Evolutionary conservation across 2,329 filamentous ascomycete species (phyloP).

Genomic region (Exophiala sp.): DNA sequence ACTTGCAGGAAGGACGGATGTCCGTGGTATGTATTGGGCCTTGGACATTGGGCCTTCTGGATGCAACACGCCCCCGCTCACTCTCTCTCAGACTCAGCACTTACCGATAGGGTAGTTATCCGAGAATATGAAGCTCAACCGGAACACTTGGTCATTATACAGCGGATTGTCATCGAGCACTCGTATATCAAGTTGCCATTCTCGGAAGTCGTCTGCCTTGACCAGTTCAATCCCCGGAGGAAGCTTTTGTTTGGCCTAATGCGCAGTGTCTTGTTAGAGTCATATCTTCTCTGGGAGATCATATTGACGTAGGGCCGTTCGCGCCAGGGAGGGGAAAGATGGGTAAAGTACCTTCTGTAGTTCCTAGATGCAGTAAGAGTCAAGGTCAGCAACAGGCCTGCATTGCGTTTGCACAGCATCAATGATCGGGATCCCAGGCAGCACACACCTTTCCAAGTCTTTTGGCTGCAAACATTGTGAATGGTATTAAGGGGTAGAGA

Average conservation of each 20-base stretch:
- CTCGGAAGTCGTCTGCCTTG: slow-evolving; percentile 71
- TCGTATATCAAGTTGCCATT: slow-evolving; percentile 87
- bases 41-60: too few relatives aligned
- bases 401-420: too few relatives aligned
- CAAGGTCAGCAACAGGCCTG: slow-evolving; percentile 24
- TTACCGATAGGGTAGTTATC: slow-evolving; percentile 83
- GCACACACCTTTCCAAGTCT: slow-evolving; percentile 42
- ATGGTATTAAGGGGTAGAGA: too few relatives aligned
- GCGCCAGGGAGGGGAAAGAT: neutral
- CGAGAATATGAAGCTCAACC: slow-evolving; percentile 81
- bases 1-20: too few relatives aligned
- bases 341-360: slow-evolving; percentile 46
- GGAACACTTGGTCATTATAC: slow-evolving; percentile 72
- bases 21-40: too few relatives aligned
- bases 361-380: slow-evolving; percentile 40
- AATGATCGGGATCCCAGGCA: too few relatives aligned
- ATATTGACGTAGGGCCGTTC: neutral
- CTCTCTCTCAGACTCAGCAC: too few relatives aligned
- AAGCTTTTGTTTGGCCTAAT: slow-evolving; percentile 51
- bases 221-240: slow-evolving; percentile 70
- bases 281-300: neutral
- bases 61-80: too few relatives aligned
- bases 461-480: slow-evolving; percentile 47
- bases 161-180: slow-evolving; percentile 88
- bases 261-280: neutral